Conservation (phyloP, 495 filamentous ascomycete genomes). For the Neurospora discreta region DNA sequence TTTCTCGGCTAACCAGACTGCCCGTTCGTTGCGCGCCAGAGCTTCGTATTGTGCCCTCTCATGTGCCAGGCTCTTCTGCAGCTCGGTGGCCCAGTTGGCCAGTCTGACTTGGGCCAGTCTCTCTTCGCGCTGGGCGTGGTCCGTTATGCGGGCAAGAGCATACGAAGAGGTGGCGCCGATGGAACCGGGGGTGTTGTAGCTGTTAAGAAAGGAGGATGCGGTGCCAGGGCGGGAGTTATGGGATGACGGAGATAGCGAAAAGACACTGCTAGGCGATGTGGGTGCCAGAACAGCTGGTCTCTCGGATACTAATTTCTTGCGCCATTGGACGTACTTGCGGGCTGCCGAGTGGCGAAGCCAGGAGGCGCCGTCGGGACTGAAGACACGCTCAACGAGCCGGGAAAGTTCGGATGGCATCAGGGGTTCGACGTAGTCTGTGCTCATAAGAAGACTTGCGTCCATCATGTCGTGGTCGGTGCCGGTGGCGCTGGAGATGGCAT, state of each 20-base stretch:
- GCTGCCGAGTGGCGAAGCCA: conserved; percentile 81
- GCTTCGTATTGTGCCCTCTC: conserved; percentile 69
- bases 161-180: conserved; percentile 43
- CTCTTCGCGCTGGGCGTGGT: conserved; percentile 63
- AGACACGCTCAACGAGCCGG: conserved; percentile 58
- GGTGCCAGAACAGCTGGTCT: not conserved
- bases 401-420: conserved; percentile 67
- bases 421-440: conserved; percentile 81
- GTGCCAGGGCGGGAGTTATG: not conserved
- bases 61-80: conserved; percentile 71
- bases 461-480: conserved; percentile 75
- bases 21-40: conserved; percentile 59
- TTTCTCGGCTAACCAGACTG: conserved; percentile 67
- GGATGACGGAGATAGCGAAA: not conserved
- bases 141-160: conserved; percentile 58
- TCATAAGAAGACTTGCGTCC: conserved; percentile 95
- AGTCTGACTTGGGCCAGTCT: conserved; percentile 67
- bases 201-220: conserved; percentile 9
- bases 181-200: conserved; percentile 5
- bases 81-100: conserved; percentile 80
- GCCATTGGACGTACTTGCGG: conserved; percentile 73
- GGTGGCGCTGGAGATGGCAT: conserved; percentile 70
- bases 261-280: not conserved
- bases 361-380: conserved; percentile 69
- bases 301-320: conserved; percentile 18